phyloP scores from a whole-genome alignment of 169 alveolate genomes.

The Cyclospora cayetanensis region DNA sequence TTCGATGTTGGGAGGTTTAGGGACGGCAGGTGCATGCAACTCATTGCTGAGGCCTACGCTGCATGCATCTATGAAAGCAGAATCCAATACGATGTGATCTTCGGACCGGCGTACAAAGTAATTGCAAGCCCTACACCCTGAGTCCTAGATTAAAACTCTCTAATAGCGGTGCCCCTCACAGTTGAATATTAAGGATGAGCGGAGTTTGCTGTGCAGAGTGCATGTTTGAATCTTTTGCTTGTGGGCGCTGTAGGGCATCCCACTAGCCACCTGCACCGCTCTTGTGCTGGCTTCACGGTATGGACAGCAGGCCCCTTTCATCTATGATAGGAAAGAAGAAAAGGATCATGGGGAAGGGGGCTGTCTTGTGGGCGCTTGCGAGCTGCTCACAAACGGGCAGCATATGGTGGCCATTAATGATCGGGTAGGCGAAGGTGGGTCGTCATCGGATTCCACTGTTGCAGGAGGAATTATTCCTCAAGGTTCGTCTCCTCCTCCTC shows the following conservation, averaged over 20 bases:
- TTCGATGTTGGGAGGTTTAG: slow-evolving; percentile 65
- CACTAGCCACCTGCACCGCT: slow-evolving; percentile 63
- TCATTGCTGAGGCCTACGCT: slow-evolving; percentile 67
- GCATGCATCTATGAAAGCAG: not conserved
- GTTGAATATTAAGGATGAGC: too few relatives aligned
- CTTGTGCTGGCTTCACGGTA: slow-evolving; percentile 29
- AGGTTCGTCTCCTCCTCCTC: not conserved
- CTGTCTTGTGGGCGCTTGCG: slow-evolving; percentile 52
- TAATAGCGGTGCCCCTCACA: not conserved
- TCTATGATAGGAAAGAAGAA: slow-evolving; percentile 70
- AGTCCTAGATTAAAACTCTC: not conserved
- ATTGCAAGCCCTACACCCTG: not conserved
- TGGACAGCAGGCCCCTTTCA: slow-evolving; percentile 28
- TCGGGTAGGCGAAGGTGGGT: not conserved
- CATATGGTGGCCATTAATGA: not conserved
- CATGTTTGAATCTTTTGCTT: not conserved
- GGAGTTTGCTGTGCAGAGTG: too few relatives aligned
- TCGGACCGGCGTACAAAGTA: slow-evolving; percentile 75
- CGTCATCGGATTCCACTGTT: not conserved
- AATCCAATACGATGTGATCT: slow-evolving; percentile 64
- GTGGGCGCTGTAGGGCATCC: slow-evolving; percentile 68
- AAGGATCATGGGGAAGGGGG: slow-evolving; percentile 77
- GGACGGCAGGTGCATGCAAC: slow-evolving; percentile 30
- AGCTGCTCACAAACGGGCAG: not conserved
- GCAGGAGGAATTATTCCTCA: not conserved